Percentiles rank a stretch among this genome's conserved stretches.
These are phyloP conservation scores for Termitomyces sp. DNA, from an alignment of 768 basidiomycete genomes.

Conservation along the genomic window DNA sequence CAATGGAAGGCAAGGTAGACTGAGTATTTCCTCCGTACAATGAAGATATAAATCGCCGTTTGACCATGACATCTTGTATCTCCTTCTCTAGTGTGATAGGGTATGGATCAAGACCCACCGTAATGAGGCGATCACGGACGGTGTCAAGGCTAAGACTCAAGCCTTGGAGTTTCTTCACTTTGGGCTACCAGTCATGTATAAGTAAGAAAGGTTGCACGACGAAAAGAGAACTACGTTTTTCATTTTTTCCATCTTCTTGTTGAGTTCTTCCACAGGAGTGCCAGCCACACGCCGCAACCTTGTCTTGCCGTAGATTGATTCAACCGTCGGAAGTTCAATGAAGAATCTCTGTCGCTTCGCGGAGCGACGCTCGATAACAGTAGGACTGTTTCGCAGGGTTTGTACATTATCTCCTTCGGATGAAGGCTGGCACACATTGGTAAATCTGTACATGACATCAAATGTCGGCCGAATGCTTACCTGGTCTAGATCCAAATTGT, in stretches of 20 bases:
- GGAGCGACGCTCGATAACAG: neutral
- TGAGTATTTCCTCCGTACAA: slow-evolving; percentile 8
- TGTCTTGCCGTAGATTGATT: neutral
- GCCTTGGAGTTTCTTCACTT: neutral
- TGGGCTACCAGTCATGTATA: neutral
- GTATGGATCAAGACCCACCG: neutral
- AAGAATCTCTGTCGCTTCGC: neutral
- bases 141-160: slow-evolving; percentile 6
- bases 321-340: neutral
- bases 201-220: neutral
- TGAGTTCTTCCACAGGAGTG: neutral
- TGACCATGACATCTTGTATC: slow-evolving; percentile 4
- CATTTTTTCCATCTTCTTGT: neutral
- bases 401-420: neutral
- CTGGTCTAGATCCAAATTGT: neutral
- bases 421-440: neutral
- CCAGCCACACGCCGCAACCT: neutral
- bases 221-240: neutral
- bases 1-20: slow-evolving; percentile 9
- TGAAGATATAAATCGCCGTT: slow-evolving; percentile 4
- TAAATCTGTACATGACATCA: neutral
- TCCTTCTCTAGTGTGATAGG: slow-evolving; percentile 1
- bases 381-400: neutral
- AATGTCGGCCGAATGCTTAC: neutral
- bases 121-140: slow-evolving; percentile 8